Base-by-base conservation (phyloP, 495 filamentous ascomycete species). In the Collariella sp. region DNA sequence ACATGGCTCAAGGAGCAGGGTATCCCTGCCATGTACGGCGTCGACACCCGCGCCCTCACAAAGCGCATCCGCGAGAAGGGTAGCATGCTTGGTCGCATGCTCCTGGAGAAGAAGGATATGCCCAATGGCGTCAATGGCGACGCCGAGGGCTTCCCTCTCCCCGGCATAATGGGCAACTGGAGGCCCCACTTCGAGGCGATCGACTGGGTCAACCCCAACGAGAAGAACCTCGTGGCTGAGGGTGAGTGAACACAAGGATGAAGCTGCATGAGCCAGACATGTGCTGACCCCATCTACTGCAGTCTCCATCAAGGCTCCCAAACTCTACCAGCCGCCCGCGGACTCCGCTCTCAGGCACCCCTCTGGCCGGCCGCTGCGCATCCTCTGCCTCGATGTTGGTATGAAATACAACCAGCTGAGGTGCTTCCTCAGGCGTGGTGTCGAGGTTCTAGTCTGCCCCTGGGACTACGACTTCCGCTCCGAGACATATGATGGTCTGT, bases 351-450 rank as follows among this genome's bases (percentile, higher is more conserved):
- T 87, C 40, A 86, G 87, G 65, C 90, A 96, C 69, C 86, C 88
- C 13, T 91, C 88, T 22, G 91, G 93, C 24, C 86, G 89, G 46
- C 75, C 83, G 39, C 74, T 96, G 48, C 87, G 90, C 58, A 83
- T 98, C 42, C 76, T 98, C 29, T 95, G 89, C 65, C 77, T 98
- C 52, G 93, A 98, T 72, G 91, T 98, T 51, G 93, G 93, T 60
- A 80, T 96, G 74, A 98, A 98, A 70, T 95, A 85, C 73, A 98
- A 96, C 72, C 93, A 98, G 75, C 77, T 98, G 43, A 79, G 93
- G 54, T 98, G 93, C 73, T 81, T 98, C 46, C 77, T 98, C 38
- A 82, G 79, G 50, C 82, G 93, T 56, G 93, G 93, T n/a, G 83
- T 96, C 20, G 93, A 97, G 66, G 90, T 98, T 53, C 74, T 91